These are phyloP conservation scores for Nicotiana undulata DNA, from an alignment of 257 asterid species.

Conservation along the genomic window DNA sequence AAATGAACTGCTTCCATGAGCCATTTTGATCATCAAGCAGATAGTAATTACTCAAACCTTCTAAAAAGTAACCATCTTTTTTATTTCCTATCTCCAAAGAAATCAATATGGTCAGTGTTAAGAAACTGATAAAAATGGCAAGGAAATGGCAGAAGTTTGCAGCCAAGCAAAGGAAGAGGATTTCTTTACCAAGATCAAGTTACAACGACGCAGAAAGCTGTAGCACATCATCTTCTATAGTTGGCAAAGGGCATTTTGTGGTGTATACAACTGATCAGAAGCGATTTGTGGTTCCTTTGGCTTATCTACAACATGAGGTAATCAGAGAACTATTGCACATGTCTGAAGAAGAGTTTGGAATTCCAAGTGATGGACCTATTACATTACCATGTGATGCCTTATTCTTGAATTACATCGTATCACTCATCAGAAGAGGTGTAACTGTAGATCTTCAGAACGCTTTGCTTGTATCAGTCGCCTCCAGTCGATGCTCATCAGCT, in stretches of 20 bases:
- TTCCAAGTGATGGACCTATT: background rate
- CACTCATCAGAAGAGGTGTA: background rate
- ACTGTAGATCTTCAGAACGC: background rate
- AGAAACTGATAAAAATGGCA: background rate
- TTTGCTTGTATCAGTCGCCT: conserved; percentile 7
- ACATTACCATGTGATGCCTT: background rate
- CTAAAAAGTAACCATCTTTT: background rate
- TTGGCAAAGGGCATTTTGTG: conserved; percentile 14
- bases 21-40: background rate
- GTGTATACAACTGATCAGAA: background rate
- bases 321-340: conserved; percentile 20
- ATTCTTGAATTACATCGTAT: background rate
- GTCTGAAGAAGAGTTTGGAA: conserved; percentile 20
- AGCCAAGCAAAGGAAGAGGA: background rate
- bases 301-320: conserved; percentile 10
- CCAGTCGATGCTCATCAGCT: background rate
- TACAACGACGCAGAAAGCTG: background rate
- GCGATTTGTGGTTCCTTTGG: conserved; percentile 18
- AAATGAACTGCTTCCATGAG: background rate
- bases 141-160: background rate
- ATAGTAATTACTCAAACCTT: background rate
- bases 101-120: background rate
- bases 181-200: background rate
- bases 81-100: background rate
- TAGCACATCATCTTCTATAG: background rate